Evolutionary conservation across 257 asterid species (phyloP).

Genomic region (Capsicum rhomboideum): DNA sequence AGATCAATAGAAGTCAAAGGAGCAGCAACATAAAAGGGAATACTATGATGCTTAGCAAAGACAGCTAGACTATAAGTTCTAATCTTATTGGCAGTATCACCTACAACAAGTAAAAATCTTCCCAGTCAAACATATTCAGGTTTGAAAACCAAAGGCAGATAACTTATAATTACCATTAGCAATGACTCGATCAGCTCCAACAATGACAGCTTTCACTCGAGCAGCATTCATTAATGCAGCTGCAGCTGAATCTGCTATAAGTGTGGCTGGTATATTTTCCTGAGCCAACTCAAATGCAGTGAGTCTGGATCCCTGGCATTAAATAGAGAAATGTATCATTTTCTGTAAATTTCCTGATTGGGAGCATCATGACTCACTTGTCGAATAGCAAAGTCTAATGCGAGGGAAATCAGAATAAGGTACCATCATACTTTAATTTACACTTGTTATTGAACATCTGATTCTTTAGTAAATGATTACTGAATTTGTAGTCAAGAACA

Average conservation of each 20-base stretch:
- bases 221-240: conserved; percentile 83
- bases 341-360: background rate
- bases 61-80: conserved; percentile 89
- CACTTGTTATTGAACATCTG: background rate
- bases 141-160: background rate
- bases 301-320: conserved; percentile 74
- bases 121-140: background rate
- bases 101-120: conserved; percentile 17
- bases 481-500: background rate
- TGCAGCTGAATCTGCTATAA: conserved; percentile 87
- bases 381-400: background rate
- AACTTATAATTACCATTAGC: too few species aligned
- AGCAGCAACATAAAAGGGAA: conserved; percentile 86
- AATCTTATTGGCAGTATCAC: conserved; percentile 92
- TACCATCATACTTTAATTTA: background rate
- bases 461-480: background rate
- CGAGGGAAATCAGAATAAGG: background rate
- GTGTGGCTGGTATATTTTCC: conserved; percentile 80
- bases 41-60: conserved; percentile 62
- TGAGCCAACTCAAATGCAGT: conserved; percentile 89
- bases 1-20: conserved; percentile 79
- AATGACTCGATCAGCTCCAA: conserved; percentile 97
- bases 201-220: conserved; percentile 69
- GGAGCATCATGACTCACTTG: background rate
- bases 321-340: background rate